Base-by-base conservation (phyloP, 2,329 filamentous ascomycete genomes). In the Colletotrichum eleusines region DNA sequence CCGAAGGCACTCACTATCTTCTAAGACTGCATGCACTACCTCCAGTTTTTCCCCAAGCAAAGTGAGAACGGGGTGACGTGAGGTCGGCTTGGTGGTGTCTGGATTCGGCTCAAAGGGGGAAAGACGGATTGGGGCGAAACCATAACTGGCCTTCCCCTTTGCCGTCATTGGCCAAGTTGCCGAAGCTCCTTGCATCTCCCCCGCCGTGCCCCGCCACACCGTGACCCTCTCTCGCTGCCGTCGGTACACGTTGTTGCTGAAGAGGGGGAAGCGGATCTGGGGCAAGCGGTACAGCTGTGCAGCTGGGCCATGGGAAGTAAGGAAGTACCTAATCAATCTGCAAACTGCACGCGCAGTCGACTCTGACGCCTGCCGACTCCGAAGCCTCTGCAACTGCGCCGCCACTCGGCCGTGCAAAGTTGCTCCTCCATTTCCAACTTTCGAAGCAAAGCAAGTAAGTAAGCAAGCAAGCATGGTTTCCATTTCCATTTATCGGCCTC, bases 121-220 rank as follows among this genome's bases (percentile, higher is more conserved):
- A 12, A 69, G 74, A 75, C 68, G 54, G 63, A 73, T 58, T 68
- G 31, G 31, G 51, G 53, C 66, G 71, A 68, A 72, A 66, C 68
- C 68, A 38, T 46, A 62, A 64, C 68, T 53, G 55, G 58, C 23
- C 51, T 71, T 63, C 68, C 64, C 61, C 68, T 74, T 77, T 78
- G 77, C 81, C 80, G 78, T 80, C 78, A 83, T 84, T 84, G 83
- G 81, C 81, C 84, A 80, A 84, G 80, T 80, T 83, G 77, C 84
- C 84, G 83, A 81, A 78, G 63, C 71, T 71, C 71, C 69, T 72
- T 72, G 69, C 60, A 63, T 71, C 64, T 44, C 58, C 64, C 64
- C 69, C 69, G 64, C 69, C 58, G 38, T 72, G 69, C 69, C 69
- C 69, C 69, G 66, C 69, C 66, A 65, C 60, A 14, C 58, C 53